A percentile compares a stretch with the other conserved stretches of the same genome.
phyloP scores from a whole-genome alignment of 2,329 filamentous ascomycete species.

The Trichothecium sympodiale region DNA sequence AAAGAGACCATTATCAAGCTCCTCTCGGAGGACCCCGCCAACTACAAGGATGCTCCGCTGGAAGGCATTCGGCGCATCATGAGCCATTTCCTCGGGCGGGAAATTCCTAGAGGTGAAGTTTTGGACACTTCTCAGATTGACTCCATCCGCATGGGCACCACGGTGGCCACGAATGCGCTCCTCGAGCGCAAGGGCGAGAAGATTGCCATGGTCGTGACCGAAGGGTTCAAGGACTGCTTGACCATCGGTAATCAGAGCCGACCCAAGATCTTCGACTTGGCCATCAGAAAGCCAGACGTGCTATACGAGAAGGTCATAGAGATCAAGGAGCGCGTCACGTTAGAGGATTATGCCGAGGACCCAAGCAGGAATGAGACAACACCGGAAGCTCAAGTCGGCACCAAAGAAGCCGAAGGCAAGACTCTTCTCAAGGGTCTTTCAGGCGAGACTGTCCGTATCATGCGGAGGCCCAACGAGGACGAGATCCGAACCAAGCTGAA shows the following conservation, averaged over 20 bases:
- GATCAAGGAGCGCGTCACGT: slow-evolving; percentile 78
- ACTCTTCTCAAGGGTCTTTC: slow-evolving; percentile 57
- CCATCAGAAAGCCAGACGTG: slow-evolving; percentile 77
- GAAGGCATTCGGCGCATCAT: slow-evolving; percentile 85
- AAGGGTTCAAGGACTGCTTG: slow-evolving; percentile 79
- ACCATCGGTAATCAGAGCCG: slow-evolving; percentile 84
- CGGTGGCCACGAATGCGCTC: slow-evolving; percentile 84
- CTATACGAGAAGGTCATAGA: slow-evolving; percentile 81
- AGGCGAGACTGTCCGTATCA: slow-evolving; percentile 57
- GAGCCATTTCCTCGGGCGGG: slow-evolving; percentile 60
- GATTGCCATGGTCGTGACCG: slow-evolving; percentile 78
- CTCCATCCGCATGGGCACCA: slow-evolving; percentile 92
- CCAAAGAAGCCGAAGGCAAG: slow-evolving; percentile 35
- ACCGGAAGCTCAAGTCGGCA: slow-evolving; percentile 39
- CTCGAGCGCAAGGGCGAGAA: slow-evolving; percentile 83
- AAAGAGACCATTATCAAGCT: slow-evolving; percentile 80
- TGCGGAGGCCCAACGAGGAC: slow-evolving; percentile 45
- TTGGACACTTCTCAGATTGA: slow-evolving; percentile 78
- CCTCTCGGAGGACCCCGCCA: slow-evolving; percentile 78
- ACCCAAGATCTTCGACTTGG: slow-evolving; percentile 83
- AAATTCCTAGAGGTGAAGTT: slow-evolving; percentile 69
- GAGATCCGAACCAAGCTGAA: slow-evolving; percentile 48
- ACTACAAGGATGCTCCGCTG: slow-evolving; percentile 83
- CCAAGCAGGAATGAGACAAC: slow-evolving; percentile 44
- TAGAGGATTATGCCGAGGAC: slow-evolving; percentile 88